These are phyloP conservation scores for Leishmania arabica DNA, from an alignment of 208 protist genomes.

Conservation along the genomic window DNA sequence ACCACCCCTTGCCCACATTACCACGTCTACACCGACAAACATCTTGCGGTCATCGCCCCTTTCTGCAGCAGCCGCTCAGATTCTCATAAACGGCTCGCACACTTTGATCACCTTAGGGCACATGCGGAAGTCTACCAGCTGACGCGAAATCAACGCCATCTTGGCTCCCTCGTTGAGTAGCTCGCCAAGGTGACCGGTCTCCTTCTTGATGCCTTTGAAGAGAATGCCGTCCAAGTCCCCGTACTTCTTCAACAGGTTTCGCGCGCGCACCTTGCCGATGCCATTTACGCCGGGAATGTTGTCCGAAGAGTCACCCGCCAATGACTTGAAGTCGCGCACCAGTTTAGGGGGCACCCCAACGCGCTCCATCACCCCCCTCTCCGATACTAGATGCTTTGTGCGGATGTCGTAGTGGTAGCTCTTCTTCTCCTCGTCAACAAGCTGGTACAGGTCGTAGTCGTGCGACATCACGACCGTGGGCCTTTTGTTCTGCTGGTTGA, in stretches of 20 bases:
- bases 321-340: slow-evolving; percentile 86
- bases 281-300: slow-evolving; percentile 89
- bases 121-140: slow-evolving; percentile 83
- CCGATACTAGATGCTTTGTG: slow-evolving; percentile 86
- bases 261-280: slow-evolving; percentile 81
- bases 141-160: slow-evolving; percentile 64
- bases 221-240: slow-evolving; percentile 85
- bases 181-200: slow-evolving; percentile 65
- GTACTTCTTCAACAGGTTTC: slow-evolving; percentile 88
- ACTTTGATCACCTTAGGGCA: slow-evolving; percentile 77
- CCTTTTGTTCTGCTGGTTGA: slow-evolving; percentile 72
- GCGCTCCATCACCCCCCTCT: slow-evolving; percentile 79
- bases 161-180: slow-evolving; percentile 51
- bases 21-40: neutral
- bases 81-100: slow-evolving; percentile 75
- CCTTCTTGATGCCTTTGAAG: slow-evolving; percentile 59
- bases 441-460: slow-evolving; percentile 90
- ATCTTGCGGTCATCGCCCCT: neutral
- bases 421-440: slow-evolving; percentile 75
- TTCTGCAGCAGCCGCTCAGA: slow-evolving; percentile 21
- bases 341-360: slow-evolving; percentile 84
- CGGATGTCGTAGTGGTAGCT: slow-evolving; percentile 89
- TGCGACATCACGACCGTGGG: slow-evolving; percentile 89
- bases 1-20: neutral
- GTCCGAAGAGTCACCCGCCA: slow-evolving; percentile 84